Evolutionary conservation across 164 flowering plant genomes (phyloP).

Genomic region (Vitis rotundifolia): DNA sequence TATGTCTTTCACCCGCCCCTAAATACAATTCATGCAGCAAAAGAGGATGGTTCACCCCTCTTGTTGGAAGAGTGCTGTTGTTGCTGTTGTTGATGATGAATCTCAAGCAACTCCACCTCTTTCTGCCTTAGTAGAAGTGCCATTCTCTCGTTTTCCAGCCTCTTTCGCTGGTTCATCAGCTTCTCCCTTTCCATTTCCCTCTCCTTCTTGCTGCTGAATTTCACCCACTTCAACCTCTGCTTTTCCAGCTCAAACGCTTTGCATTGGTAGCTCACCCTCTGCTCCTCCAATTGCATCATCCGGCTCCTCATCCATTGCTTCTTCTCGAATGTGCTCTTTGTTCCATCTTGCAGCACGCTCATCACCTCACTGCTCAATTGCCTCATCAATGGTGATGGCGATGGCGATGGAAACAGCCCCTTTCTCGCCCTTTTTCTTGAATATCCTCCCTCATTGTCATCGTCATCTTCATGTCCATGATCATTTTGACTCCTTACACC

Average conservation of each 20-base stretch:
- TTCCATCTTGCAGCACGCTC: constrained; percentile 52
- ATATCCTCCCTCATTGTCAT: constrained; percentile 11
- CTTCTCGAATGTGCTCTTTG: constrained; percentile 62
- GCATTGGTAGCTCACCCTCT: constrained; percentile 47
- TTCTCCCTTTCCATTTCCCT: constrained; percentile 86
- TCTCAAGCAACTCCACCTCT: constrained; percentile 63
- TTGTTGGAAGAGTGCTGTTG: constrained; percentile 28
- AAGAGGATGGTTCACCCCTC: constrained; percentile 41
- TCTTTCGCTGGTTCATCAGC: constrained; percentile 65
- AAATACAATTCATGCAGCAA: constrained; percentile 28
- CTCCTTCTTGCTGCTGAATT: constrained; percentile 81
- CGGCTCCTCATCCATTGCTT: constrained; percentile 64
- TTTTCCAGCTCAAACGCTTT: constrained; percentile 82
- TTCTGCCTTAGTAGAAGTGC: constrained; percentile 64
- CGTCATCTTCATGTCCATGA: constrained; percentile 24
- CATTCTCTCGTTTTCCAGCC: constrained; percentile 84
- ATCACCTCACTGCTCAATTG: constrained; percentile 48
- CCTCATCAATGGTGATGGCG: constrained; percentile 30
- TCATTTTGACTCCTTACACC: constrained; percentile 8
- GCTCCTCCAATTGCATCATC: constrained; percentile 67
- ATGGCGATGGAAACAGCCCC: not conserved
- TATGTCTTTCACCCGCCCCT: no score
- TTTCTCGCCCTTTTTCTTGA: constrained; percentile 35
- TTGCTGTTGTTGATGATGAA: constrained; percentile 47
- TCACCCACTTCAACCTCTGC: constrained; percentile 82